Evolutionary conservation across 176 grass and related monocot species (phyloP).

Genomic region (Oryza longistaminata): DNA sequence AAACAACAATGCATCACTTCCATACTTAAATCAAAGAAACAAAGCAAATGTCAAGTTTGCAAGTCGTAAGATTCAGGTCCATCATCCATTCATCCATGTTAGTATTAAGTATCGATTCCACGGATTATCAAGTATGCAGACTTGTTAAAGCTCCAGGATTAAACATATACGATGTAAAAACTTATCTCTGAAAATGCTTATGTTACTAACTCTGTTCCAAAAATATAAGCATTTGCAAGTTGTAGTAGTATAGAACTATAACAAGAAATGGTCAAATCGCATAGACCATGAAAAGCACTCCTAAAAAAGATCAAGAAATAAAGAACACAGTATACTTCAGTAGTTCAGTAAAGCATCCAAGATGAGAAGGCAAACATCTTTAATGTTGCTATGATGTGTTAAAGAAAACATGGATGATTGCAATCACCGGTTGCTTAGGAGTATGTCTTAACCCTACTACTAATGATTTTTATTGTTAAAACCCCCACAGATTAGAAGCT

Average conservation of each 20-base stretch:
- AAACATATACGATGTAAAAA: neutral
- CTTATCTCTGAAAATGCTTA: neutral
- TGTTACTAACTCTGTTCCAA: no score
- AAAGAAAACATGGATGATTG: neutral
- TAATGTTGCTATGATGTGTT: slow-evolving; percentile 3
- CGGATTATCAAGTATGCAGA: neutral
- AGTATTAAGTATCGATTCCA: no score
- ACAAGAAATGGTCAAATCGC: neutral
- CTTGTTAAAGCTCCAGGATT: neutral
- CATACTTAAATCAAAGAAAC: no score
- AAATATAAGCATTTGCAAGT: no score
- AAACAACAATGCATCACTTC: no score
- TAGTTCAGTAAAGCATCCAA: neutral
- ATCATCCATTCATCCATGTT: no score
- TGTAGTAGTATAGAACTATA: no score
- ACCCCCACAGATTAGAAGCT: neutral
- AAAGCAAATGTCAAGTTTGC: no score
- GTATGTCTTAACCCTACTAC: neutral
- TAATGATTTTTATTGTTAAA: neutral
- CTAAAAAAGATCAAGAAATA: neutral
- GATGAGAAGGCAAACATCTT: slow-evolving; percentile 1
- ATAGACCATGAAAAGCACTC: neutral
- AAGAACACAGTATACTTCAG: neutral
- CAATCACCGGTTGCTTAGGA: neutral
- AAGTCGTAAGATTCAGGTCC: no score